Evolutionary conservation across 2,329 filamentous ascomycete species (phyloP), one percentile per base, ranked within the genome.

Genomic region (Fusarium praegraminearum): DNA sequence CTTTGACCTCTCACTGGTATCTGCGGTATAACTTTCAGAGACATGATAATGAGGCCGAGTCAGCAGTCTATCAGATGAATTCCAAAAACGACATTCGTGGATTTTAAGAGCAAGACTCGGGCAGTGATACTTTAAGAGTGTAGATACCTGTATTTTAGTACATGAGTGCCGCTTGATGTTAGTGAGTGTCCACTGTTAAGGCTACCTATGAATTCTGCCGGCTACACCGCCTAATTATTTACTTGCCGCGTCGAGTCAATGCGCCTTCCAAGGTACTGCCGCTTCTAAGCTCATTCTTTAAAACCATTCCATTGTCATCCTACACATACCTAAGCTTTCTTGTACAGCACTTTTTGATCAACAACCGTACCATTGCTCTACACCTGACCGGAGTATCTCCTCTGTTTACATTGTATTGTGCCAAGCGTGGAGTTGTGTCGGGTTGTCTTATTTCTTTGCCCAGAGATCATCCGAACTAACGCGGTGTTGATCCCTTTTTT

Each of bases 141-240:
- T 20, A 38, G 36, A 22, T 40, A 20, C 28, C 20, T 22, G 20
- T 22, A 22, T 22, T 22, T 28, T 28, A 10, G 28, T 12, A 30
- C 11, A 11, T 30, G 28, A 30, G 28, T 30, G 28, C 28, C 10
- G 28, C 36, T 40, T 22, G n/a, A 40, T 22, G 11, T 4, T 38
- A 38, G 36, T n/a, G 36, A 64, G 59, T 38, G 59, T 38, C 46
- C 35, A 36, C 56, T 28, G n/a, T 8, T 10, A 13, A 38, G 10
- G 18, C 13, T 35, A 36, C 18, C 3, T 20, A 8, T n/a, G 44
- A 56, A 67, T 66, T 67, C 62, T 66, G 56, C 66, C 62, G 22
- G 22, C 38, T 54, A 69, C 66, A 79, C 77, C 77, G 77, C 77
- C 77, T 71, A 74, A 75, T 69, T 69, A 26, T 66, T 68, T 62